phyloP scores from a whole-genome alignment of 805 yeast genomes.

The Spathaspora girioi region DNA sequence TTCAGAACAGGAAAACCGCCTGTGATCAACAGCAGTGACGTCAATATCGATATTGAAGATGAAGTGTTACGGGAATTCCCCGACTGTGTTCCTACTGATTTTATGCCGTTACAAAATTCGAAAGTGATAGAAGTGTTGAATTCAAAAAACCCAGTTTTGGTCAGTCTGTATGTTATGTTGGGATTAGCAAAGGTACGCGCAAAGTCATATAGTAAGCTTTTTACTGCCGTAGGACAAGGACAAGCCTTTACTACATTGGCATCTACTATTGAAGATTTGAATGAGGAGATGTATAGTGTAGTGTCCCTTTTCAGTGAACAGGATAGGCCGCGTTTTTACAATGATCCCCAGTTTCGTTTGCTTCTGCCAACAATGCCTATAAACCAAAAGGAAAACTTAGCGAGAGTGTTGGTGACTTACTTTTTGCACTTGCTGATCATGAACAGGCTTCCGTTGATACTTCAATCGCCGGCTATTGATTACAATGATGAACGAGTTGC shows the following conservation, averaged over 20 bases:
- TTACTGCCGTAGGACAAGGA: conserved; percentile 24
- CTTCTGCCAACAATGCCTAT: background rate
- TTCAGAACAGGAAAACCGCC: conserved; percentile 40
- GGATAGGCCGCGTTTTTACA: conserved; percentile 27
- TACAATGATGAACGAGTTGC: conserved; percentile 13
- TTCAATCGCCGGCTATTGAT: conserved; percentile 9
- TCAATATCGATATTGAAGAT: conserved; percentile 20
- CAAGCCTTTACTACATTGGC: conserved; percentile 17
- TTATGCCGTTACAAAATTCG: background rate
- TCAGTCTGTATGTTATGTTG: conserved; percentile 5
- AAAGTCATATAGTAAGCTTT: conserved; percentile 26
- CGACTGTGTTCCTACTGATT: background rate
- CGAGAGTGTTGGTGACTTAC: conserved; percentile 26
- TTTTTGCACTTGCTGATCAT: conserved; percentile 35
- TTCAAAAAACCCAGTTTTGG: background rate
- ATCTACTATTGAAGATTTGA: conserved; percentile 20
- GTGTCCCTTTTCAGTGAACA: conserved; percentile 14
- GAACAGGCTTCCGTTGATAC: conserved; percentile 29
- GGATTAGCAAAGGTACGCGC: conserved; percentile 25
- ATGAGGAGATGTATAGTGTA: conserved; percentile 24
- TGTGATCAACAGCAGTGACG: conserved; percentile 29
- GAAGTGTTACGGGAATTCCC: conserved; percentile 10
- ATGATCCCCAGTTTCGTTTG: conserved; percentile 28
- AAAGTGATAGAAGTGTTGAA: background rate
- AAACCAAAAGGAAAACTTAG: conserved; percentile 10